These are phyloP conservation scores for Corymbia citriodora DNA, from an alignment of 441 rosid species.

Conservation along the genomic window DNA sequence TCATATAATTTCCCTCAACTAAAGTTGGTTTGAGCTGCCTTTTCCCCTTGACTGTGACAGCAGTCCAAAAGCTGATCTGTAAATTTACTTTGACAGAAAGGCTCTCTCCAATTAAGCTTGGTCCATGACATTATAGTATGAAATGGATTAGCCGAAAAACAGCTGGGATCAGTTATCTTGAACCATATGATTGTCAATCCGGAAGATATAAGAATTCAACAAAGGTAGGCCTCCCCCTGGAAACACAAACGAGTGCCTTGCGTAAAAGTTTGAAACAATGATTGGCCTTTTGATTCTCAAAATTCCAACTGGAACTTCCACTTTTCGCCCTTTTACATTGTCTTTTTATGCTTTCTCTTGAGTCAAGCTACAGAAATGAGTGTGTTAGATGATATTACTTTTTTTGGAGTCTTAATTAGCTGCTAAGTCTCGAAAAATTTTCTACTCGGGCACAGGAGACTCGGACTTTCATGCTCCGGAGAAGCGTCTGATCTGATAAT, in stretches of 20 bases:
- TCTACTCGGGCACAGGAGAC: background rate
- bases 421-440: background rate
- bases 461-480: background rate
- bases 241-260: background rate
- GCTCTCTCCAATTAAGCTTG: background rate
- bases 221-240: background rate
- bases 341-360: background rate
- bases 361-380: background rate
- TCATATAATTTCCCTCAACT: background rate
- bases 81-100: background rate
- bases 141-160: background rate
- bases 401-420: background rate
- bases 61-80: background rate
- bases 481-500: background rate
- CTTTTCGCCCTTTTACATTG: background rate
- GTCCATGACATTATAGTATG: background rate
- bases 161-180: background rate
- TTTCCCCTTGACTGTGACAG: background rate
- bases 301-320: background rate
- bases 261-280: background rate
- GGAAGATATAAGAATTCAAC: background rate
- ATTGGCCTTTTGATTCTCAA: background rate
- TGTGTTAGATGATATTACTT: background rate
- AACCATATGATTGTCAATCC: background rate
- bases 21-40: background rate